phyloP scores from a whole-genome alignment of 352 stramenopile species.

The Globisporangium megalacanthum region DNA sequence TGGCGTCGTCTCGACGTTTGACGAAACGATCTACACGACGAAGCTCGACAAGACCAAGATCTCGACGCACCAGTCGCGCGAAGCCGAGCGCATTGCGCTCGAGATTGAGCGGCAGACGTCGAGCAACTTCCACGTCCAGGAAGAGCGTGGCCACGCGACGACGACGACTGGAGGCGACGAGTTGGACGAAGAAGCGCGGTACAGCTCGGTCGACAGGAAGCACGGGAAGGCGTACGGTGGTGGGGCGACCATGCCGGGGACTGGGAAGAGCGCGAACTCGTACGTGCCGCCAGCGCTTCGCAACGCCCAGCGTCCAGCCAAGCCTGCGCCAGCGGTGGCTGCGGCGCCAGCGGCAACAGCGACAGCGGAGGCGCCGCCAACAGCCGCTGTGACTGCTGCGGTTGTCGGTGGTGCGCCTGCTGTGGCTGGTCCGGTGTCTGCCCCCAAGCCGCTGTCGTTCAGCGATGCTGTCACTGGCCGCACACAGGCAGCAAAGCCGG shows the following conservation, averaged over 20 bases:
- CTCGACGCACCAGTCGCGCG: slow-evolving; percentile 75
- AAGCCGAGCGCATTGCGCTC: slow-evolving; percentile 90
- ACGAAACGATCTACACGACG: slow-evolving; percentile 99
- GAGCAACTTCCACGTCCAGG: slow-evolving; percentile 93
- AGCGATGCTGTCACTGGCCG: slow-evolving; percentile 62
- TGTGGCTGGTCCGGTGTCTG: slow-evolving; percentile 3
- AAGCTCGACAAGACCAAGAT: slow-evolving; percentile 93
- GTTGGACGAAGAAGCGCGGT: slow-evolving; percentile 94
- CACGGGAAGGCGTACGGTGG: slow-evolving; percentile 9
- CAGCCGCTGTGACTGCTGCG: slow-evolving; percentile 8
- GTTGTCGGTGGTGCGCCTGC: slow-evolving; percentile 5
- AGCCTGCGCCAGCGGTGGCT: slow-evolving; percentile 1
- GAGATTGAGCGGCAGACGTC: slow-evolving; percentile 93
- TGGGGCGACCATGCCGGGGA: neutral
- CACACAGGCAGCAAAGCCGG: slow-evolving; percentile 13
- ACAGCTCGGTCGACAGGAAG: slow-evolving; percentile 90
- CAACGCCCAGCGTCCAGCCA: slow-evolving; percentile 24
- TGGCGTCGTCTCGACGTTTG: slow-evolving; percentile 92
- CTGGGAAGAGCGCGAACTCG: slow-evolving; percentile 25
- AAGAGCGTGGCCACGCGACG: slow-evolving; percentile 88
- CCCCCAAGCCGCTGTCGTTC: slow-evolving; percentile 61
- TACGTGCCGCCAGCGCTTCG: slow-evolving; percentile 70
- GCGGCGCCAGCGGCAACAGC: slow-evolving; percentile 7
- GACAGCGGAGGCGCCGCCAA: slow-evolving; percentile 8
- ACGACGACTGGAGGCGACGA: slow-evolving; percentile 45